These are phyloP conservation scores for Trichoderma afroharzianum DNA, from an alignment of 2,329 filamentous ascomycete species.

Conservation along the genomic window DNA sequence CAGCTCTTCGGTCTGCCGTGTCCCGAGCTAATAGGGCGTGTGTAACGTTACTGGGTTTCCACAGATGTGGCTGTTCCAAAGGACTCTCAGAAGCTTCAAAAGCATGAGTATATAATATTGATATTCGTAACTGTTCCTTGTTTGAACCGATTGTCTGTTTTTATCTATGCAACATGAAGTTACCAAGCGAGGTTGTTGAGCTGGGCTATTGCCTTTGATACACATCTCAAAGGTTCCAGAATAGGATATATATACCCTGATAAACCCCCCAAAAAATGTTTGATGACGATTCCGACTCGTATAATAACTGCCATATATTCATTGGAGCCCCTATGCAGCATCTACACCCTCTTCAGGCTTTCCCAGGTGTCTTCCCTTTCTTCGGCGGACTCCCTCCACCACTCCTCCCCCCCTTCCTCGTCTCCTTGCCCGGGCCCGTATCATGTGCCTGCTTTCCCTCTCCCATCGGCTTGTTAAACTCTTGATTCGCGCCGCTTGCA, in stretches of 20 bases:
- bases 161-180: not conserved
- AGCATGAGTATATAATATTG: not conserved
- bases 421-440: conserved; percentile 32
- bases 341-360: not conserved
- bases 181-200: not conserved
- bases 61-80: not conserved
- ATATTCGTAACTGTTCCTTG: not conserved
- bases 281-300: not conserved
- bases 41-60: conserved; percentile 9
- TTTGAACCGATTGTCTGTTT: not conserved
- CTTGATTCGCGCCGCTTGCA: conserved; percentile 43
- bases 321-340: not conserved
- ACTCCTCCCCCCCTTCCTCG: conserved; percentile 35
- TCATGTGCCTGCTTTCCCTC: conserved; percentile 34
- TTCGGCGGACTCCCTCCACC: conserved; percentile 30
- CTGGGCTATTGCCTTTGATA: not conserved
- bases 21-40: not conserved
- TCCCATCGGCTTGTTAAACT: conserved; percentile 38
- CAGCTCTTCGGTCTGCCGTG: not conserved
- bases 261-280: not conserved
- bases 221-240: not conserved
- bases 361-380: conserved; percentile 23
- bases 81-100: not conserved
- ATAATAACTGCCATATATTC: not conserved
- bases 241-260: not conserved